phyloP scores from a whole-genome alignment of 306 rosid genomes.

The Coriaria nepalensis region DNA sequence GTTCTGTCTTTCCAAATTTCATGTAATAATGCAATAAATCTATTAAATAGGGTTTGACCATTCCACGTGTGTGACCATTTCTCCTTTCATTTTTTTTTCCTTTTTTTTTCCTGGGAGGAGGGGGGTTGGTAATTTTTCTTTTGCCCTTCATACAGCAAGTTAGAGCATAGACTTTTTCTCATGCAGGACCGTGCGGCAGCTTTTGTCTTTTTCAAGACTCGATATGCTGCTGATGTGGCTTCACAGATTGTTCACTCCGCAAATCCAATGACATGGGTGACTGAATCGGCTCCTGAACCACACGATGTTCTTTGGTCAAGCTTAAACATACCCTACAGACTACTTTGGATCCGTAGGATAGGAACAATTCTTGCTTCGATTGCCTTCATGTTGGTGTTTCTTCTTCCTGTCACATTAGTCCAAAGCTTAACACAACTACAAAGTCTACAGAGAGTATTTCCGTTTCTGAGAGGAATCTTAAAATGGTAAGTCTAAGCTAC shows the following conservation, averaged over 20 bases:
- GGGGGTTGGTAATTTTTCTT: too few species aligned
- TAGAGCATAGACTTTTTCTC: too few species aligned
- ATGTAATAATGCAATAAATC: too few species aligned
- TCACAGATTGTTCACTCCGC: conserved; percentile 70
- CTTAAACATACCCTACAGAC: conserved; percentile 74
- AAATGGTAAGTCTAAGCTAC: conserved; percentile 30
- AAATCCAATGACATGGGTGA: conserved; percentile 94
- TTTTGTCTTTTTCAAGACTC: conserved; percentile 86
- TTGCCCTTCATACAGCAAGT: too few species aligned
- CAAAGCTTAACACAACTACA: conserved; percentile 88
- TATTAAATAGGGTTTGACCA: too few species aligned
- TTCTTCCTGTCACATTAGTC: conserved; percentile 64
- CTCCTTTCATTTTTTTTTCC: too few species aligned
- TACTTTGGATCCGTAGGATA: conserved; percentile 86
- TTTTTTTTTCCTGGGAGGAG: too few species aligned
- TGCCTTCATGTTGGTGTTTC: conserved; percentile 64
- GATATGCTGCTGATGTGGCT: conserved; percentile 61
- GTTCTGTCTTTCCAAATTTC: too few species aligned
- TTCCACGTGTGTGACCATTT: too few species aligned
- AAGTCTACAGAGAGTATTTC: conserved; percentile 45
- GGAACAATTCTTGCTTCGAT: conserved; percentile 44
- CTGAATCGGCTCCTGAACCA: conserved; percentile 82
- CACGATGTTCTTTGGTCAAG: conserved; percentile 83
- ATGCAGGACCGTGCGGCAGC: conserved; percentile 84
- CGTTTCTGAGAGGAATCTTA: conserved; percentile 53